Conservation (phyloP, 345 rosid genomes). For the Nephelium lappaceum region DNA sequence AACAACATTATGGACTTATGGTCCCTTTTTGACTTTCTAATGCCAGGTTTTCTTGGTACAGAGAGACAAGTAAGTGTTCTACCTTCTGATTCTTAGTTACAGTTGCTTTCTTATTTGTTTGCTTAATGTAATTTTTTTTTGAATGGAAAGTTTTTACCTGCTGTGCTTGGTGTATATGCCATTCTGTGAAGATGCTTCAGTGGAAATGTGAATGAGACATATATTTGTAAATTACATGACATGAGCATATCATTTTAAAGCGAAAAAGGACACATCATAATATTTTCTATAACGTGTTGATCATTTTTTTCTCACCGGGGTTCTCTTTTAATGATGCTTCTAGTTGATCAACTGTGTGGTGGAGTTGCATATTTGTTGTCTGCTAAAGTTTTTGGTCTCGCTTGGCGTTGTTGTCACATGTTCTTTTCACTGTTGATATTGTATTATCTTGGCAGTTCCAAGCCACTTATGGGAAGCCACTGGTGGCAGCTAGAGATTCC, state of each 20-base stretch:
- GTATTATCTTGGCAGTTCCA: slow-evolving; percentile 74
- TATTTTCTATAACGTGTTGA: not conserved
- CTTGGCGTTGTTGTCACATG: not conserved
- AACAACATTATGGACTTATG: slow-evolving; percentile 95
- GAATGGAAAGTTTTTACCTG: not conserved
- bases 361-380: not conserved
- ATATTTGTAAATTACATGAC: not conserved
- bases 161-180: not conserved
- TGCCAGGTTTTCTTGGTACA: slow-evolving; percentile 99
- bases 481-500: slow-evolving; percentile 92
- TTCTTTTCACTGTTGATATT: slow-evolving; percentile 16
- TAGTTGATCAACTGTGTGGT: not conserved
- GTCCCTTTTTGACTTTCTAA: slow-evolving; percentile 98
- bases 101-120: not conserved
- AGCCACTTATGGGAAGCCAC: slow-evolving; percentile 93
- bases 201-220: not conserved
- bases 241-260: not conserved
- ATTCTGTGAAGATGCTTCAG: not conserved
- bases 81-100: slow-evolving; percentile 1
- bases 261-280: not conserved
- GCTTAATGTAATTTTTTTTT: not conserved
- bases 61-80: slow-evolving; percentile 81
- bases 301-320: not conserved
- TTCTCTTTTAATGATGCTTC: slow-evolving; percentile 2
- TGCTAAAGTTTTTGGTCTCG: not conserved